Base-by-base conservation (phyloP, 148 eudicot species). In the Nepenthes gracilis region DNA sequence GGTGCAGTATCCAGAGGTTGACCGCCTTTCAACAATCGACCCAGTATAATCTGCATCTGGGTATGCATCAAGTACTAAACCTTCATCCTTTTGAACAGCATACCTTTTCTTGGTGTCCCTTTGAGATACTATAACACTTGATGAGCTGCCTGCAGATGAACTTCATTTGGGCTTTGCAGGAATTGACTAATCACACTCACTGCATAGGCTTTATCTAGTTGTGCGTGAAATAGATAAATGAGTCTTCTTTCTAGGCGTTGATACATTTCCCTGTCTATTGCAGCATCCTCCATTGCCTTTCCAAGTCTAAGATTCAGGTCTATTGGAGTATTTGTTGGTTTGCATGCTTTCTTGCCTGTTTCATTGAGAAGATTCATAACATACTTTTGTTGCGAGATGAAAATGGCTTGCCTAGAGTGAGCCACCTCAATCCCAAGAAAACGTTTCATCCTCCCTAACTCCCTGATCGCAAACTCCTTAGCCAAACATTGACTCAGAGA, bases 351-450 rank as follows among this genome's bases (percentile, higher is more conserved):
- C 34, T 51, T 53, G n/a, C 58, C 33, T 13, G 58, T 63, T 38
- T 63, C 58, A 2, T 54, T 53, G 6, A 52, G 35, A 13, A 63
- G 36, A 53, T n/a, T 32, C 12, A 35, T 63, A 11, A 54, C 34
- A 54, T 52, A 63, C 49, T 53, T 52, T 36, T 63, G 66, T 36
- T 63, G 57, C 7, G 57, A 63, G 14, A 63, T 51, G 36, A 63
- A 63, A 6, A 63, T 63, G 4, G 47, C 66, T 34, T 51, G 45
- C 5, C 14, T 47, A 5, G 66, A 63, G 34, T 40, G 47, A 36
- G 66, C 58, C 10, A 43, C n/a, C 38, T 61, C 60, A 57, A 57
- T 33, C 43, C 43, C 8, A n/a, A 60, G 8, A 5, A 60, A 60
- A 43, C 43, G 43, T 35, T 60, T 60, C 4, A 60, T 8, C 12